These are phyloP conservation scores for Hanseniaspora pseudoguilliermondii DNA, from an alignment of 805 yeast species.

Conservation along the genomic window DNA sequence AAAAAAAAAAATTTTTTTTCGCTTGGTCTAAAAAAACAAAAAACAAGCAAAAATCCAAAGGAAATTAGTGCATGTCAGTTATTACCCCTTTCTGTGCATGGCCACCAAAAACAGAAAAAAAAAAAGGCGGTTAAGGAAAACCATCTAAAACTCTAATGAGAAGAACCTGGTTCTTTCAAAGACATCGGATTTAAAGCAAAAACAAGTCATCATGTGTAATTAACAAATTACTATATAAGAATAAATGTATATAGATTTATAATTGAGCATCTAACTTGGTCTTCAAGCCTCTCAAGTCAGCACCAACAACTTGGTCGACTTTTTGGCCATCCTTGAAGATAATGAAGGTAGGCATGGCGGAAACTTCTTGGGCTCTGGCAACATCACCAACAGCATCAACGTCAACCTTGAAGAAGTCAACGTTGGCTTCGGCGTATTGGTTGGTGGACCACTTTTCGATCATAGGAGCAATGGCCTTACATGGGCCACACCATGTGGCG, in stretches of 20 bases:
- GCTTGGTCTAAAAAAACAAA: not conserved
- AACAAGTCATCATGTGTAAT: no score
- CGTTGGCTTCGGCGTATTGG: conserved; percentile 26
- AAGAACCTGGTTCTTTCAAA: no score
- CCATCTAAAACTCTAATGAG: no score
- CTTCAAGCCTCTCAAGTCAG: conserved; percentile 31
- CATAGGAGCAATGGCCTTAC: conserved; percentile 55
- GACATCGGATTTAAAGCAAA: no score
- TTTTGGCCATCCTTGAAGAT: conserved; percentile 49
- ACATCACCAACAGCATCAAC: conserved; percentile 52
- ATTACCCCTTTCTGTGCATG: not conserved
- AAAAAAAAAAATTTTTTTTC: not conserved
- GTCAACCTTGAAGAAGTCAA: conserved; percentile 55
- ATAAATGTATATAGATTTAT: not conserved
- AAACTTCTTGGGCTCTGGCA: conserved; percentile 47
- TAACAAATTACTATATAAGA: no score
- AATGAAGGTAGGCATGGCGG: conserved; percentile 69
- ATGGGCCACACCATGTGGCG: conserved; percentile 74
- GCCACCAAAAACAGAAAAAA: not conserved
- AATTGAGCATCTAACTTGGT: conserved; percentile 9
- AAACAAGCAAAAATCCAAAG: not conserved
- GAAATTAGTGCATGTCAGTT: not conserved
- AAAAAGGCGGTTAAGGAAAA: no score
- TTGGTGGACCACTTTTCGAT: conserved; percentile 32
- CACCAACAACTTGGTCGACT: conserved; percentile 52